Evolutionary conservation across 202 grass and related monocot species (phyloP).

Genomic region (Panicum virgatum): DNA sequence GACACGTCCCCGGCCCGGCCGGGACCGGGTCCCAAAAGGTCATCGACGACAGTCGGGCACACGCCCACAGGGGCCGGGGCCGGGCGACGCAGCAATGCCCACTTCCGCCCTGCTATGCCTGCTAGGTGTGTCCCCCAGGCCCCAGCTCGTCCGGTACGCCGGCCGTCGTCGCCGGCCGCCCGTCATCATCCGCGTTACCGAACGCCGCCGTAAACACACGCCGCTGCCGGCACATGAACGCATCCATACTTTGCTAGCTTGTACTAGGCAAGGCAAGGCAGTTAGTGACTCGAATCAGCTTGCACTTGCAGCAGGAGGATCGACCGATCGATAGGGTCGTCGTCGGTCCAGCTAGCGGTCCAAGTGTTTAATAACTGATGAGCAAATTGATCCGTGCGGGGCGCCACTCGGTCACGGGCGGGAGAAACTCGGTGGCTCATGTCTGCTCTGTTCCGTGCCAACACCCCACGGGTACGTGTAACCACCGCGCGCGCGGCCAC

Average conservation of each 20-base stretch:
- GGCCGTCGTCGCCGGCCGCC: not conserved
- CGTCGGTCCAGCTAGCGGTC: constrained; percentile 1
- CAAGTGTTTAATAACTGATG: constrained; percentile 31
- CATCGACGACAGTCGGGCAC: constrained; percentile 2
- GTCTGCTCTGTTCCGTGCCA: not conserved
- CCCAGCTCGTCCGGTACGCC: not conserved
- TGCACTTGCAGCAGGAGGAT: not conserved
- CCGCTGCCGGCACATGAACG: not conserved
- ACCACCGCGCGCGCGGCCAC: not conserved
- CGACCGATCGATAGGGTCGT: too few species aligned
- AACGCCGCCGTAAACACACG: not conserved
- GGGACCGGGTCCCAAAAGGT: constrained; percentile 11
- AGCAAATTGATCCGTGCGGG: not conserved
- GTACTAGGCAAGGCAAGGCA: too few species aligned
- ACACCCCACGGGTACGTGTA: constrained; percentile 5
- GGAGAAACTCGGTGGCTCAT: not conserved
- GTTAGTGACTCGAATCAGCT: not conserved
- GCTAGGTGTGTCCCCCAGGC: not conserved
- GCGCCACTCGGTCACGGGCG: not conserved
- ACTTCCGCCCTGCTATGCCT: too few species aligned
- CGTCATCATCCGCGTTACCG: not conserved
- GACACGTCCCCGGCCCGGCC: too few species aligned
- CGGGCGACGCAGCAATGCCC: not conserved
- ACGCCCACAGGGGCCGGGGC: not conserved
- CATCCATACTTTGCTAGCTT: not conserved